These are phyloP conservation scores for Tylopilus subfusipes DNA, from an alignment of 768 basidiomycete species.

Conservation along the genomic window DNA sequence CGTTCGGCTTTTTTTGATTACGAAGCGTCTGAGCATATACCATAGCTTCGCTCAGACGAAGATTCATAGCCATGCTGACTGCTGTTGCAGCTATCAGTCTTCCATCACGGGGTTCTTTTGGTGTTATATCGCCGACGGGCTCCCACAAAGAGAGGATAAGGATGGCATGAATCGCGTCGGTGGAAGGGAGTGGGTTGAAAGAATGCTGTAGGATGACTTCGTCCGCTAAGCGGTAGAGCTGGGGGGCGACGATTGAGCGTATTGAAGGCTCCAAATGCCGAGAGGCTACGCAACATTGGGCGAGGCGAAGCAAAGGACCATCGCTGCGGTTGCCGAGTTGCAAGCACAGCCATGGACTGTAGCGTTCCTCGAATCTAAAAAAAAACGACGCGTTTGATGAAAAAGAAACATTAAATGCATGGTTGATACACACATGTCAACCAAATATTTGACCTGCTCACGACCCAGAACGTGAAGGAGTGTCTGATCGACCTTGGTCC, in stretches of 20 bases:
- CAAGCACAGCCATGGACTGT: conserved; percentile 43
- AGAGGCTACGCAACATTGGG: conserved; percentile 45
- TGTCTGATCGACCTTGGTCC: conserved; percentile 24
- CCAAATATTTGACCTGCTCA: conserved; percentile 35
- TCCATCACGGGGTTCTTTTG: conserved; percentile 35
- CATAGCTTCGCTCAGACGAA: conserved; percentile 39
- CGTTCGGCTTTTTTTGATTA: conserved; percentile 25
- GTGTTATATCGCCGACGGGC: conserved; percentile 35
- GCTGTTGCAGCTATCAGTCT: conserved; percentile 40
- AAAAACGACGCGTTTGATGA: background rate
- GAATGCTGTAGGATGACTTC: conserved; percentile 38
- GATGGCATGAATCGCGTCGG: conserved; percentile 40
- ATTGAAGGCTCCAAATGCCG: conserved; percentile 39
- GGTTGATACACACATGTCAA: conserved; percentile 34
- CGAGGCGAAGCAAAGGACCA: conserved; percentile 38
- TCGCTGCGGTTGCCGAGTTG: conserved; percentile 31
- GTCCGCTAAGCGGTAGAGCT: conserved; percentile 41
- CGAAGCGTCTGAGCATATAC: conserved; percentile 31
- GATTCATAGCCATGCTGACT: conserved; percentile 45
- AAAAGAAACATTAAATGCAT: background rate
- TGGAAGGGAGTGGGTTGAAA: conserved; percentile 40
- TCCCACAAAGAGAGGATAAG: conserved; percentile 44
- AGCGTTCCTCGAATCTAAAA: conserved; percentile 40
- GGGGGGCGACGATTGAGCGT: conserved; percentile 36
- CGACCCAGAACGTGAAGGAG: conserved; percentile 33